Evolutionary conservation across 164 flowering plant species (phyloP).

Genomic region (Vitis riparia): DNA sequence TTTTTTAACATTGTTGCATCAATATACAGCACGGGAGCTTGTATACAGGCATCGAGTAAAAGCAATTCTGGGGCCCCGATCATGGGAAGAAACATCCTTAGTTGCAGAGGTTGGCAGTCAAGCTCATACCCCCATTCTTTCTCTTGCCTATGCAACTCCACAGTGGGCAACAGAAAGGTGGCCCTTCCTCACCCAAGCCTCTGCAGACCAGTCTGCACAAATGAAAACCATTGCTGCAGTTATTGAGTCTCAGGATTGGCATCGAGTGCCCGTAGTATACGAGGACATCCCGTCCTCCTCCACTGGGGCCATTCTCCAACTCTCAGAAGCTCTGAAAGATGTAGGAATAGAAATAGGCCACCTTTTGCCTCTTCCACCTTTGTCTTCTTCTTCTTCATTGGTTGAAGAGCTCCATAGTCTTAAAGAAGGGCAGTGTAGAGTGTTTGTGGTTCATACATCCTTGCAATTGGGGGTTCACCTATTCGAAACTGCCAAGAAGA

Average conservation of each 20-base stretch:
- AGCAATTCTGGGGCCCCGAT: slow-evolving; percentile 26
- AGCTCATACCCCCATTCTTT: slow-evolving; percentile 22
- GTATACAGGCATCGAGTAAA: slow-evolving; percentile 16
- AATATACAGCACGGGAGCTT: slow-evolving; percentile 27
- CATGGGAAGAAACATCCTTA: slow-evolving; percentile 25
- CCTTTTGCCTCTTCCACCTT: slow-evolving; percentile 15
- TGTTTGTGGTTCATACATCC: slow-evolving; percentile 31
- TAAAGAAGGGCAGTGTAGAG: slow-evolving; percentile 16
- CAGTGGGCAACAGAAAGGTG: slow-evolving; percentile 18
- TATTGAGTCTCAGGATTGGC: slow-evolving; percentile 22
- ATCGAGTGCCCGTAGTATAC: slow-evolving; percentile 20
- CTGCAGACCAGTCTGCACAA: slow-evolving; percentile 9
- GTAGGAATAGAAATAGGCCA: slow-evolving; percentile 14
- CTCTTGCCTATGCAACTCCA: slow-evolving; percentile 22
- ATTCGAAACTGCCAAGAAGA: slow-evolving; percentile 20
- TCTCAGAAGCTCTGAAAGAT: slow-evolving; percentile 14
- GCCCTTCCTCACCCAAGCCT: slow-evolving; percentile 31
- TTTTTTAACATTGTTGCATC: too few species aligned
- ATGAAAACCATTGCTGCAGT: slow-evolving; percentile 29
- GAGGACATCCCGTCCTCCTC: slow-evolving; percentile 14
- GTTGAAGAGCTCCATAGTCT: slow-evolving; percentile 16
- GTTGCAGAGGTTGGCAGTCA: slow-evolving; percentile 24
- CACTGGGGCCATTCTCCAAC: not conserved
- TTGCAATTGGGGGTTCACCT: not conserved
- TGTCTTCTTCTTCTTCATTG: slow-evolving; percentile 1